These are phyloP conservation scores for Choiromyces venosus DNA, from an alignment of 495 filamentous ascomycete genomes.

Conservation along the genomic window DNA sequence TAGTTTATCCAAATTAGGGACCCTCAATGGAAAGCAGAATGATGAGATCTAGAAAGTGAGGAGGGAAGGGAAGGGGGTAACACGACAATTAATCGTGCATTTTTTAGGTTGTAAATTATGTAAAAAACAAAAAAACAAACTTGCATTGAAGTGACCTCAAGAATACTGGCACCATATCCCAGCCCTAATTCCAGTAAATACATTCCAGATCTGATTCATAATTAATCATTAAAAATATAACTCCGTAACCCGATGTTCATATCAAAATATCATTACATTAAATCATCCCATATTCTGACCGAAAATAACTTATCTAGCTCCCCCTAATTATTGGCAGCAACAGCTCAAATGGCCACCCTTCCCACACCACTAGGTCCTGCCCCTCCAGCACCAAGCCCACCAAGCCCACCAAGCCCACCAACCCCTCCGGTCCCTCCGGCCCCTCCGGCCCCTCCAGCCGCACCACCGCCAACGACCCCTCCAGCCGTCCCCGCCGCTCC, in stretches of 20 bases:
- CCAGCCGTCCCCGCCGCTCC: not conserved
- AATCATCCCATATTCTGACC: not conserved
- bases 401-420: not conserved
- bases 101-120: not conserved
- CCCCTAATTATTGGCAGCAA: not conserved
- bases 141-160: not conserved
- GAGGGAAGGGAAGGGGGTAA: not conserved
- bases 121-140: not conserved
- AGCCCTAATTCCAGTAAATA: too few relatives aligned
- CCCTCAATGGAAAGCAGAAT: not conserved
- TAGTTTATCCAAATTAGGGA: not conserved
- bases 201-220: not conserved
- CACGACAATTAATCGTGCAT: not conserved
- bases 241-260: not conserved
- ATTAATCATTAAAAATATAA: constrained; percentile 3
- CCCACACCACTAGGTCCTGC: not conserved
- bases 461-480: not conserved
- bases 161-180: not conserved
- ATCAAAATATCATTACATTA: not conserved
- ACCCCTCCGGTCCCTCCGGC: not conserved
- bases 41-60: not conserved
- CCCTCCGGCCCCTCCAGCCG: not conserved
- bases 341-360: not conserved
- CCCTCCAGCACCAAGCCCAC: not conserved
- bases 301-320: not conserved